Evolutionary conservation across 169 alveolate species (phyloP).

Genomic region (Plasmodium sp.): DNA sequence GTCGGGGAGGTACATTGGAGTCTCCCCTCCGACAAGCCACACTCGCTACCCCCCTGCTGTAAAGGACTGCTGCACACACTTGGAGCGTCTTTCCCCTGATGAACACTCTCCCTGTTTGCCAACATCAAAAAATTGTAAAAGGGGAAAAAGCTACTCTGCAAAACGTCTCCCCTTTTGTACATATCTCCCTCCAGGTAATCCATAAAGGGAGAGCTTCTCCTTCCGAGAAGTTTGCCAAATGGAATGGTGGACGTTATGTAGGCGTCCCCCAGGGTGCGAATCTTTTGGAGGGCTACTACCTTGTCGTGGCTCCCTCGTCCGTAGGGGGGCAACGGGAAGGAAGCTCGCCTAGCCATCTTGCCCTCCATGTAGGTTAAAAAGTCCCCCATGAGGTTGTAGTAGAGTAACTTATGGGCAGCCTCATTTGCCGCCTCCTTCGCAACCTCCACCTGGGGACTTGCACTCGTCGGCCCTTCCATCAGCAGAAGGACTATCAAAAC

Average conservation of each 20-base stretch:
- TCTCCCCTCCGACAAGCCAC: not conserved
- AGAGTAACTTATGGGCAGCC: conserved; percentile 1
- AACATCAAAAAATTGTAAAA: conserved; percentile 30
- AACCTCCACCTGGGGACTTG: not conserved
- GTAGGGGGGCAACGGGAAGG: not conserved
- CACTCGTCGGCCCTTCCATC: not conserved
- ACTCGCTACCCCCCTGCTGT: not conserved
- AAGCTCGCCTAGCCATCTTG: not conserved
- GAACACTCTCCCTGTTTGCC: not conserved
- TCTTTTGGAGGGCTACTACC: not conserved
- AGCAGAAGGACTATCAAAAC: not conserved
- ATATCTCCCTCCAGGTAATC: conserved; percentile 19
- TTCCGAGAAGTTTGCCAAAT: not conserved
- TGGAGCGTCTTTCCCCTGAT: not conserved
- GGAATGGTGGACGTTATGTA: conserved; percentile 18
- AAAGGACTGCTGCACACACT: not conserved
- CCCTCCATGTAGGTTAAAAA: conserved; percentile 18
- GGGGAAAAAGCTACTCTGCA: not conserved
- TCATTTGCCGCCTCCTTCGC: not conserved
- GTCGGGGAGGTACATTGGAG: not conserved
- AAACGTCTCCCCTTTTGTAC: conserved; percentile 40
- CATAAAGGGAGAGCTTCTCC: not conserved
- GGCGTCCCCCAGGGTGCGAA: not conserved
- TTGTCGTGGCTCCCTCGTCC: not conserved
- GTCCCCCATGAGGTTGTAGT: conserved; percentile 29